Evolutionary conservation across 257 asterid species (phyloP).

Genomic region (Nicotiana attenuata): DNA sequence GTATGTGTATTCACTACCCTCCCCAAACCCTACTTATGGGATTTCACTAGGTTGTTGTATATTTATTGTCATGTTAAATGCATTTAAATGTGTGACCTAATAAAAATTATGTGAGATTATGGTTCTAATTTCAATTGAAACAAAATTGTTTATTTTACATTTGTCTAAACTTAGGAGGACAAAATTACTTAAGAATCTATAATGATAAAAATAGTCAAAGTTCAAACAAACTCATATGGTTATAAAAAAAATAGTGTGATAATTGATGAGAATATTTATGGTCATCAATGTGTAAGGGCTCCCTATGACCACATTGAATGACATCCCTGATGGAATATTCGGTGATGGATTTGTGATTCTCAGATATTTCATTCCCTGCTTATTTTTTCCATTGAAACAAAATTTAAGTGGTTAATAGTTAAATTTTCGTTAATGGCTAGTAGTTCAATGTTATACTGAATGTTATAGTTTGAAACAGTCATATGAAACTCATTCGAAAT

Average conservation of each 20-base stretch:
- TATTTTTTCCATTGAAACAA: not conserved
- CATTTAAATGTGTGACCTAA: not conserved
- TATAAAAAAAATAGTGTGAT: not conserved
- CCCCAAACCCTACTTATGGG: fast-evolving
- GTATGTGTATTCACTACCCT: too few species aligned
- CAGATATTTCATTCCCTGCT: not conserved
- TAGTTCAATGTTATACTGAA: not conserved
- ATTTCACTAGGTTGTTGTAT: too few species aligned
- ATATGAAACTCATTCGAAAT: not conserved
- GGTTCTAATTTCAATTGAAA: too few species aligned
- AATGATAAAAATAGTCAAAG: too few species aligned
- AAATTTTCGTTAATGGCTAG: not conserved
- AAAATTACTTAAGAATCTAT: not conserved
- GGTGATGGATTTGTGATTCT: slow-evolving; percentile 18
- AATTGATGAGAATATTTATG: not conserved
- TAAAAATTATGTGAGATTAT: too few species aligned
- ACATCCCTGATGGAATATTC: slow-evolving; percentile 15
- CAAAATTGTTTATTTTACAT: too few species aligned
- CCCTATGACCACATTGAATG: not conserved
- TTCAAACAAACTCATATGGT: too few species aligned
- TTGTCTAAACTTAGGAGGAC: too few species aligned
- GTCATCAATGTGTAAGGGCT: not conserved
- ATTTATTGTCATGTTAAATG: too few species aligned
- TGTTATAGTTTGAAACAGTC: not conserved
- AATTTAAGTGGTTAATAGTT: not conserved